phyloP scores from a whole-genome alignment of 805 yeast genomes.

The Saccharomyces kudriavzevii region DNA sequence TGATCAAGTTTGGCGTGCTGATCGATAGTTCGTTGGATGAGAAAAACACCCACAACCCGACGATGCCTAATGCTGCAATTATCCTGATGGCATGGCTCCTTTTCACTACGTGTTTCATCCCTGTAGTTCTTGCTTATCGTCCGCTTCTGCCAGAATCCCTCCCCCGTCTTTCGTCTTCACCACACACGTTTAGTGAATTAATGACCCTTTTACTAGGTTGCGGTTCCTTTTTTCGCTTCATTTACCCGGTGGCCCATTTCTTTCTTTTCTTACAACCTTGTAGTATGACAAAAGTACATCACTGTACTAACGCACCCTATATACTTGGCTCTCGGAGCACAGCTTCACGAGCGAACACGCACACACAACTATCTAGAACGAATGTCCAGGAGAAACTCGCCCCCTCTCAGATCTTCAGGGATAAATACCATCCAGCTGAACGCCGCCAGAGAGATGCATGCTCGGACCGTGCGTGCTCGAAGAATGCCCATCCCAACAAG shows the following conservation, averaged over 20 bases:
- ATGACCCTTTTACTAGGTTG: background rate
- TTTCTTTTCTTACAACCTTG: background rate
- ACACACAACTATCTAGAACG: background rate
- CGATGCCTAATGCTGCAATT: background rate
- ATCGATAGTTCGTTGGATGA: conserved; percentile 20
- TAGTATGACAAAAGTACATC: background rate
- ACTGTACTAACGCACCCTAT: background rate
- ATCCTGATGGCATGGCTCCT: background rate
- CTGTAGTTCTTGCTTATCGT: background rate
- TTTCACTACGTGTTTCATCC: background rate
- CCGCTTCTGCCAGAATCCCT: too few species aligned
- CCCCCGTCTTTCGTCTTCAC: background rate
- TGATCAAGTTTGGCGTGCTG: background rate
- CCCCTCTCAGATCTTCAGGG: conserved; percentile 22
- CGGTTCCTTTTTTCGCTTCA: background rate
- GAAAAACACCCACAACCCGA: conserved; percentile 19
- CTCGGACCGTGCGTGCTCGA: conserved; percentile 31
- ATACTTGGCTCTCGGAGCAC: background rate
- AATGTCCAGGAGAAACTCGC: background rate
- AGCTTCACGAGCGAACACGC: background rate
- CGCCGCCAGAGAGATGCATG: conserved; percentile 58
- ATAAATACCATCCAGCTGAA: conserved; percentile 49
- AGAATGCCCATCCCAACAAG: conserved; percentile 12
- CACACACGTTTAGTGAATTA: background rate
- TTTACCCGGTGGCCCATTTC: background rate